Percentiles rank a stretch among this genome's conserved stretches.
Conservation (phyloP, 1,284 basidiomycete species). For the Tilletia setariae region DNA sequence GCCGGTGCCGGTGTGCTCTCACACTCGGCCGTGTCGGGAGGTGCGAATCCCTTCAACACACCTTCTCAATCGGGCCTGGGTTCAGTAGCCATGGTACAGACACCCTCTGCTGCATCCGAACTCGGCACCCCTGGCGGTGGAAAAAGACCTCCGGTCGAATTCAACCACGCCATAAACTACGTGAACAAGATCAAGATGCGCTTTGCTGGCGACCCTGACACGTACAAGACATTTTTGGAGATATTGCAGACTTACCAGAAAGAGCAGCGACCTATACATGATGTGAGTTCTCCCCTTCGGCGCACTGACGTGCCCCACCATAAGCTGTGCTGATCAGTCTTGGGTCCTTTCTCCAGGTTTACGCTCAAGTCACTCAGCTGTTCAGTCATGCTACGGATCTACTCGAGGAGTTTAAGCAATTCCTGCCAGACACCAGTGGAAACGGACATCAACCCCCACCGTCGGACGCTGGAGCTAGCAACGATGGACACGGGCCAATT, state of each 20-base stretch:
- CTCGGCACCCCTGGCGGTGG: conserved; percentile 19
- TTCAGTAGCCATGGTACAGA: conserved; percentile 8
- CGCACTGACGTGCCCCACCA: neutral
- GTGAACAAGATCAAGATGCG: conserved; percentile 98
- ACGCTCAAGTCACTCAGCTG: conserved; percentile 82
- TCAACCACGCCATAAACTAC: conserved; percentile 96
- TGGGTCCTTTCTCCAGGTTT: conserved; percentile 68
- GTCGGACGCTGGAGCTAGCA: conserved; percentile 5
- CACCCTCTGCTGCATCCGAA: conserved; percentile 5
- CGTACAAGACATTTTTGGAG: conserved; percentile 97
- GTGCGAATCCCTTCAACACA: conserved; percentile 10
- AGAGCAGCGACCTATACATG: conserved; percentile 80
- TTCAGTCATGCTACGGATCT: conserved; percentile 92
- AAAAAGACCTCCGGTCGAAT: conserved; percentile 65
- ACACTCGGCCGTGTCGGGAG: conserved; percentile 5
- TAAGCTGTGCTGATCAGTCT: neutral
- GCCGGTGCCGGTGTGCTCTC: conserved; percentile 29
- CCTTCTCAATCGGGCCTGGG: neutral
- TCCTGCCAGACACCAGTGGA: conserved; percentile 70
- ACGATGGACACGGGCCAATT: neutral
- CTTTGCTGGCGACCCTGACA: conserved; percentile 85
- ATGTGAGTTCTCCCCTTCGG: conserved; percentile 63
- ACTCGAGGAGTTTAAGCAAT: conserved; percentile 91
- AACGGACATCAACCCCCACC: conserved; percentile 29
- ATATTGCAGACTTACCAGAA: conserved; percentile 97